Base-by-base conservation (phyloP, 768 basidiomycete species). In the Boletus vermiculosoides region DNA sequence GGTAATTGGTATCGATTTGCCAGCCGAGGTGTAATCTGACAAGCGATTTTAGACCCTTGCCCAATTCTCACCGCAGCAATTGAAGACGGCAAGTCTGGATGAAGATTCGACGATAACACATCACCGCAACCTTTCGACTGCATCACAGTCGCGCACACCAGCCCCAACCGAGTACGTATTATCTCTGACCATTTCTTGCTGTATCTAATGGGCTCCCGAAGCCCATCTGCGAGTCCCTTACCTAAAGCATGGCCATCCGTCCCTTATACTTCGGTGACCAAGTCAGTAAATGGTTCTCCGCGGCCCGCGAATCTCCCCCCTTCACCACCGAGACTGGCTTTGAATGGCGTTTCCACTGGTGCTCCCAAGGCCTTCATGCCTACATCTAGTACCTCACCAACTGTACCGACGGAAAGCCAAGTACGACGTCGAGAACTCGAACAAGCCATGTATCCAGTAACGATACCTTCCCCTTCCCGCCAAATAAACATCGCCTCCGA, bases 341-440 rank as follows among this genome's bases (percentile, higher is more conserved):
- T 89, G 57, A 90, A 90, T 65, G 89, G 88, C 30, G 73, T 88
- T 39, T 81, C 86, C 12, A 83, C 84, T 16, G 76, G 81, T 53
- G 78, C 83, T 44, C 86, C 87, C 13, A 78, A 76, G 55, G 78
- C 75, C 65, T 65, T 83, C 68, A 56, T 64, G 50, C 45, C 71
- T 64, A 55, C 71, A 39, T 44, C 56, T 42, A 23, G 33, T 13
- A 54, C 62, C 41, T 58, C 66, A 18, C 54, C 58, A 59, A 60
- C 64, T 10, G 46, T 74, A 25, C 77, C 79, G 9, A 66, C 75
- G 28, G 82, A 84, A 62, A 78, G 75, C 4, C 77, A 78, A 69
- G 71, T 70, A 55, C 78, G 77, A 53, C 82, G 73, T 67, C 80
- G 82, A 40, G 81, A 83, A 59, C 79, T 84, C 52, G 78, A 83